phyloP scores from a whole-genome alignment of 371 early-diverging fungal genomes.

The Lichtheimia ramosa region DNA sequence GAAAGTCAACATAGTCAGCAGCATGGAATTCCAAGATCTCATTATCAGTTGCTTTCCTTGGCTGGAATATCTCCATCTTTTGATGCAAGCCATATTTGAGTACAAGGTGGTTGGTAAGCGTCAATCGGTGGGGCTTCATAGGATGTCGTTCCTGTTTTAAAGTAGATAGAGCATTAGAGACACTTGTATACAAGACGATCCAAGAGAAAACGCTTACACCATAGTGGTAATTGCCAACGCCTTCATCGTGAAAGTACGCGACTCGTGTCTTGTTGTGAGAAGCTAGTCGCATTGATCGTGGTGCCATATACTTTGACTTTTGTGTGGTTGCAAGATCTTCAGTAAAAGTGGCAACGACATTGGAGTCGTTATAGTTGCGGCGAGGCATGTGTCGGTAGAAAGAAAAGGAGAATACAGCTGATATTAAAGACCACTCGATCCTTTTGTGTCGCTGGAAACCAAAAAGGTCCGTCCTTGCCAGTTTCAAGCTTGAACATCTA shows the following conservation, averaged over 20 bases:
- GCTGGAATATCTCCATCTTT: constrained; percentile 86
- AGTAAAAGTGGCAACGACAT: constrained; percentile 38
- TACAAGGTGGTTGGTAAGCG: constrained; percentile 90
- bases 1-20: constrained; percentile 96
- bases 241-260: constrained; percentile 86
- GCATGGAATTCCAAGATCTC: constrained; percentile 97
- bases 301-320: constrained; percentile 36
- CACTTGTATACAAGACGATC: no score
- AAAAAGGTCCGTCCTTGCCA: no score
- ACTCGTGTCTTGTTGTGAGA: constrained; percentile 64
- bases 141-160: constrained; percentile 81
- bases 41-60: constrained; percentile 93
- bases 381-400: constrained; percentile 28
- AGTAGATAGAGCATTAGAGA: not conserved
- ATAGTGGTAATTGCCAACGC: constrained; percentile 89
- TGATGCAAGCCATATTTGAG: constrained; percentile 84
- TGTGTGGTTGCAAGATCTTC: constrained; percentile 38
- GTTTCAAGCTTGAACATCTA: no score
- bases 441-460: no score
- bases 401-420: constrained; percentile 1
- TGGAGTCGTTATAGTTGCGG: constrained; percentile 25
- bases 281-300: constrained; percentile 35
- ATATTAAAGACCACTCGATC: no score
- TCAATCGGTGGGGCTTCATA: constrained; percentile 96
- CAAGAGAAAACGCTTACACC: constrained; percentile 57